Base-by-base conservation (phyloP, 129 eudicot genomes). In the Chrysanthemum seticuspe region DNA sequence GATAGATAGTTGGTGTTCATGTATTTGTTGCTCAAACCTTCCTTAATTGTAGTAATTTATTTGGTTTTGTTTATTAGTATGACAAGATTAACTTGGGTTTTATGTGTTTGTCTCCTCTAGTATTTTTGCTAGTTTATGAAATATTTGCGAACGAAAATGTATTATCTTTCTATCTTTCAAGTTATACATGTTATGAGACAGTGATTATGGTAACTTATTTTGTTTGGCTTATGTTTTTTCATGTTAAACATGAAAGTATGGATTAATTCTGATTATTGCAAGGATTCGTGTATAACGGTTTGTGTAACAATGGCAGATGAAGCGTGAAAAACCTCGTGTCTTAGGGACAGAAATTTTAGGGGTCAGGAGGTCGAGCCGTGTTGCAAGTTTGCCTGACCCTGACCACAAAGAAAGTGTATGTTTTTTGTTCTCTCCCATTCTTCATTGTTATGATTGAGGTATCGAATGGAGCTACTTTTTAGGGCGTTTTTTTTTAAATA, bases 341-440 rank as follows among this genome's bases (percentile, higher is more conserved):
- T 59, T 75, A 10, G 78, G 83, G 52, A 94, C 84, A 60, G 84
- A 87, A 83, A 66, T 90, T 68, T 93, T 94, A 61, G 81, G 84
- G 70, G 98, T 94, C n/a, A 84, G 98, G 80, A 87, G 98, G 59
- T 94, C 98, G 13, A 55, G 76, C 27, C 86, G 98, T 8, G 81
- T 90, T 16, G 77, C 91, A 13, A 83, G 85, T 50, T 71, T 80
- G 60, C 85, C 98, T 64, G 89, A 91, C 63, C 98, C 93, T 44
- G 86, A 84, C 25, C 90, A 86, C 79, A 76, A 81, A 66, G 98
- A 93, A 84, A 78, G 88, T 23, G 82, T 82, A 67, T 19, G 82
- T 31, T 54, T 75, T 15, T 36, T 62, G 27, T 60, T 53, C 14
- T 6, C 0, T 31, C 66, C 40, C 13, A 4, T 13, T 53, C 10